Base-by-base conservation (phyloP, 2,329 filamentous ascomycete species). In the Rhynchosporium graminicola region DNA sequence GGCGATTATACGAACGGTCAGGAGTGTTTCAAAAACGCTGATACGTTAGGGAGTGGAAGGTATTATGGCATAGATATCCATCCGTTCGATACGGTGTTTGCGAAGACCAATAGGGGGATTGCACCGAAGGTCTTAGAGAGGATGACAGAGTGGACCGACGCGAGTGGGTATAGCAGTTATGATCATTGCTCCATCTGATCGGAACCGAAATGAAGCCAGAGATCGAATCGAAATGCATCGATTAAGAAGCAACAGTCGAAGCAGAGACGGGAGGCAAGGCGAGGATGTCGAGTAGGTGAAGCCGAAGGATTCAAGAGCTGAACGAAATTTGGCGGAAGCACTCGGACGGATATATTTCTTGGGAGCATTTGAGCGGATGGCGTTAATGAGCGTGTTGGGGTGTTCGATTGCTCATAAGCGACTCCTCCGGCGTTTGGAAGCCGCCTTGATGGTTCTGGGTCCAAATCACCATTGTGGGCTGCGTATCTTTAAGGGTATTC, bases 171-270 rank as follows among this genome's bases (percentile, higher is more conserved):
- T 62, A 68, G 60, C 38, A 72, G 66, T 43, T 71, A 70, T 51
- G 67, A 73, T 43, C 61, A 64, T 29, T 72, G 67, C 50, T 63
- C 63, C 92, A 92, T 52, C 4, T 52, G 50, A 52, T 33, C 15
- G 4, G 2, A 13, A 9, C 13, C n/a, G 50, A 58, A 31, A 4
- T 8, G 8, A 45, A n/a, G 29, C 38, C 33, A 31, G 20, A 13
- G 48, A 40, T n/a, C 28, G 4, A 42, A 45, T 20, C 20, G 20
- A 20, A n/a, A 31, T 45, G 38, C 13, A n/a, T n/a, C 15, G 42
- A 15, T 43, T 5, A 43, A 43, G 3, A 43, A n/a, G 12, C 42
- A n/a, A n/a, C 5, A 43, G 9, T 5, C 12, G 4, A 7, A 13
- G 28, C 28, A 45, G 26, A 26, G 20, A 6, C 3, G 38, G 26